Percentiles rank a stretch among this genome's conserved stretches.
Evolutionary conservation across 306 rosid genomes (phyloP).

Genomic region (Phaseolus lunatus): DNA sequence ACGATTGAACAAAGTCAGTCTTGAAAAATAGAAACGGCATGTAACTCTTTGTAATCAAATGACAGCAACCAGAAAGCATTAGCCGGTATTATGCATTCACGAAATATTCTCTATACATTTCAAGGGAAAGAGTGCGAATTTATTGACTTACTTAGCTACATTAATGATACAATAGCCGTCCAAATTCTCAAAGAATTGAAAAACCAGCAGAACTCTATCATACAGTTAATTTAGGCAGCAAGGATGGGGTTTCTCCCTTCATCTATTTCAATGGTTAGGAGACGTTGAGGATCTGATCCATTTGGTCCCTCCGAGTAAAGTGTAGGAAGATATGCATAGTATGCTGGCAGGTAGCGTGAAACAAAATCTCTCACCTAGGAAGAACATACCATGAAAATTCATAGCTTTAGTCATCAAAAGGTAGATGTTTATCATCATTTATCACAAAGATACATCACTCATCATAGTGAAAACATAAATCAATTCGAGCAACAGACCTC

Average conservation of each 20-base stretch:
- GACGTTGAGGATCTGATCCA: slow-evolving; percentile 77
- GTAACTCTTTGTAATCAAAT: neutral
- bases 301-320: slow-evolving; percentile 86
- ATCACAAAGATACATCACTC: neutral
- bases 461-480: slow-evolving; percentile 16
- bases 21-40: neutral
- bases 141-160: slow-evolving; percentile 39
- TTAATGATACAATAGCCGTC: slow-evolving; percentile 2
- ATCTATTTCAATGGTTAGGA: slow-evolving; percentile 80
- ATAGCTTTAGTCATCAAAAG: slow-evolving; percentile 31
- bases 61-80: slow-evolving; percentile 33
- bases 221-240: slow-evolving; percentile 45
- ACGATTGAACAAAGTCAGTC: neutral
- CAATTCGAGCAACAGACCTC: slow-evolving; percentile 58
- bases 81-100: slow-evolving; percentile 10
- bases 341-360: slow-evolving; percentile 93
- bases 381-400: slow-evolving; percentile 34
- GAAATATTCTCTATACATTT: slow-evolving; percentile 44
- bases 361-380: slow-evolving; percentile 87
- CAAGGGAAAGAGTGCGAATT: slow-evolving; percentile 34
- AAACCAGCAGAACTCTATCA: slow-evolving; percentile 34
- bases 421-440: neutral
- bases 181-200: slow-evolving; percentile 49
- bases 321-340: slow-evolving; percentile 90
- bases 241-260: slow-evolving; percentile 94